These are phyloP conservation scores for Austroboletus festivus DNA, from an alignment of 768 basidiomycete genomes.

Conservation along the genomic window DNA sequence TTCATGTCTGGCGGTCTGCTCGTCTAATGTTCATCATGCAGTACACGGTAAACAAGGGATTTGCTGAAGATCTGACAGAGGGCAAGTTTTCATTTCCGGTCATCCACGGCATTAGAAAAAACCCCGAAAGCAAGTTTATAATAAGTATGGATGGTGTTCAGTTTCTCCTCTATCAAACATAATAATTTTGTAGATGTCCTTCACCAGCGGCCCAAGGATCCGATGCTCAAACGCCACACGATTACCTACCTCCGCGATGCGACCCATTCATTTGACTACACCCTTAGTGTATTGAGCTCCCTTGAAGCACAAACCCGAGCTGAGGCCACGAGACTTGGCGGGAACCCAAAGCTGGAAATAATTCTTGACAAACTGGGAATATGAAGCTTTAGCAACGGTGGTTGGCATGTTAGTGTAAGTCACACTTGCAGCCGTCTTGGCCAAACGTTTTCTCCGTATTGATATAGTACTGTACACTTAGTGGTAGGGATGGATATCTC, in stretches of 20 bases:
- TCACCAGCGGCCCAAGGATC: constrained; percentile 80
- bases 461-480: too few relatives aligned
- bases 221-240: constrained; percentile 75
- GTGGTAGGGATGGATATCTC: not conserved
- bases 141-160: constrained; percentile 62
- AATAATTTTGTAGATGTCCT: constrained; percentile 64
- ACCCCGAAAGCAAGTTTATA: constrained; percentile 73
- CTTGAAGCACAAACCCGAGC: constrained; percentile 64
- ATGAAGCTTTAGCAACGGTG: not conserved
- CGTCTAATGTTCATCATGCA: constrained; percentile 28
- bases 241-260: constrained; percentile 73
- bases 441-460: too few relatives aligned
- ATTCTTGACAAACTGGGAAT: constrained; percentile 52
- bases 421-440: too few relatives aligned
- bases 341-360: constrained; percentile 60
- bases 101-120: constrained; percentile 82
- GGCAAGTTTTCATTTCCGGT: constrained; percentile 98
- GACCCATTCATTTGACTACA: constrained; percentile 89
- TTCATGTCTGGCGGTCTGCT: not conserved
- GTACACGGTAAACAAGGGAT: constrained; percentile 85
- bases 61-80: constrained; percentile 91
- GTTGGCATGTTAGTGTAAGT: not conserved
- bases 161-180: not conserved
- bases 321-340: constrained; percentile 75
- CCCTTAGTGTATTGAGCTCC: constrained; percentile 59